These are phyloP conservation scores for Jatropha curcas DNA, from an alignment of 345 rosid species.

Conservation along the genomic window DNA sequence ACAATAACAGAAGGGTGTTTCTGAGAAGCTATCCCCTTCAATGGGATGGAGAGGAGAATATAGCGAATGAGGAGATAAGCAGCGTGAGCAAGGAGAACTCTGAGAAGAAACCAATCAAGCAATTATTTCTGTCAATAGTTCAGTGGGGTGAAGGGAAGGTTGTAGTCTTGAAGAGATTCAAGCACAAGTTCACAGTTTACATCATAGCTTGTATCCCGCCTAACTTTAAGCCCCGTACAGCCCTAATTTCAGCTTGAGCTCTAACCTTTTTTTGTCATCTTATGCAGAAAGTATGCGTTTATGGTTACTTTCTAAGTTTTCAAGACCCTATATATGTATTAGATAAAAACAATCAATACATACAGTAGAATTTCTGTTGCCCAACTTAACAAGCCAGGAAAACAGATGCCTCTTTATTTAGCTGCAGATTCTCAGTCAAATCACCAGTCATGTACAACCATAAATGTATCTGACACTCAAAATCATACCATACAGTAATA, in stretches of 20 bases:
- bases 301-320: background rate
- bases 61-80: constrained; percentile 16
- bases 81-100: constrained; percentile 8
- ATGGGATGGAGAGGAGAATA: constrained; percentile 37
- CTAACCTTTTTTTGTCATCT: background rate
- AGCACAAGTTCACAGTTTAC: constrained; percentile 37
- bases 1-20: constrained; percentile 43
- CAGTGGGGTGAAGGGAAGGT: constrained; percentile 49
- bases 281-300: background rate
- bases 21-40: constrained; percentile 63
- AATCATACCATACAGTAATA: background rate
- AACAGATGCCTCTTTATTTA: constrained; percentile 1
- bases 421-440: background rate
- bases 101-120: constrained; percentile 36
- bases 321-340: background rate
- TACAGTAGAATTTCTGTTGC: background rate
- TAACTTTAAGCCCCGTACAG: constrained; percentile 25
- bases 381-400: background rate
- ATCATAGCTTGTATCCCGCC: constrained; percentile 39
- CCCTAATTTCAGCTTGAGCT: constrained; percentile 36
- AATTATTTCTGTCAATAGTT: constrained; percentile 35
- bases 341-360: constrained; percentile 16
- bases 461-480: background rate
- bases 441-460: background rate
- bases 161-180: constrained; percentile 45